Base-by-base conservation (phyloP, 331 rosid species). In the Malus hybrid region DNA sequence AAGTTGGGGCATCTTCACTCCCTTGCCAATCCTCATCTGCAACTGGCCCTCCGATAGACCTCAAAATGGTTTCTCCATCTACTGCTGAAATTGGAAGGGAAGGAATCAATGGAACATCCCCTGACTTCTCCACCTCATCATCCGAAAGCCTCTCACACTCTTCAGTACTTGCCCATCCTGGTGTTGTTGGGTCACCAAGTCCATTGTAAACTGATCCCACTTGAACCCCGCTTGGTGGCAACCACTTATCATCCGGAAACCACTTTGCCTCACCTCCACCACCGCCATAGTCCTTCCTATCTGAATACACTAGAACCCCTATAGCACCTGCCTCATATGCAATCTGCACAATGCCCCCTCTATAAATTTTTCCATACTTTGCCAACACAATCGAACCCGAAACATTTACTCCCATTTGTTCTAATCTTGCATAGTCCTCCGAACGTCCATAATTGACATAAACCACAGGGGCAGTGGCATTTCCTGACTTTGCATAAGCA, bases 1-100 rank as follows among this genome's bases (percentile, higher is more conserved):
- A 92, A 60, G 72, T 10, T 39, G 88, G 88, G 0, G 81, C 90
- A 81, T 85, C 93, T 33, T 69, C 78, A 57, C 87, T 82, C 36
- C 96, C 97, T 58, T 92, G 96, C 97, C 97, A 92, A 82, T 86
- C 97, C 76, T 82, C 88, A 64, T 76, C 14, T 3, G 91, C 96
- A 46, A 84, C 62, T n/a, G 79, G 82, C 10, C 97, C 93, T 73
- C 87, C 96, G 56, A 89, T 67, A 32, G 96, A 78, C 72, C 73
- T 82, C 70, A 89, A 16, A 72, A 89, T 83, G 73, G 75, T 74
- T 58, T 91, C 96, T 24, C 90, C 97, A 75, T 89, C 91, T 13
- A 80, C 80, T 2, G 68, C 85, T 0, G 96, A 89, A 16, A 89
- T 79, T 1, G 93, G 93, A 78, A 89, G 63, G 20, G 93, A 91